A percentile compares a stretch with the other conserved stretches of the same genome.
Conservation (phyloP, 306 rosid species). For the Dalbergia cultrata region DNA sequence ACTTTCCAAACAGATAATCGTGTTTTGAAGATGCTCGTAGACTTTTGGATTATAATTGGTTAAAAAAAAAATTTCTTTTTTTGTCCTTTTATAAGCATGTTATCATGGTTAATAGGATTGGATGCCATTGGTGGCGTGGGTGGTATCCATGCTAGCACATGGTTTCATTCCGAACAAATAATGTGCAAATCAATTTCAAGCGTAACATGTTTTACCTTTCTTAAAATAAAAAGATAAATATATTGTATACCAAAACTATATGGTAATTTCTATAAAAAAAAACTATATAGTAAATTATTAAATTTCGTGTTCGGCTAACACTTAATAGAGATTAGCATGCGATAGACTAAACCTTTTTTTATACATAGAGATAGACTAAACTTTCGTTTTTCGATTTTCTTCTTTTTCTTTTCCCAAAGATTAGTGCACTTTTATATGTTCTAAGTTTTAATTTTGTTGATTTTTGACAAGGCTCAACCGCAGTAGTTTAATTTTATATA, state of each 20-base stretch:
- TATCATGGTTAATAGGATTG: background rate
- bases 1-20: too few species aligned
- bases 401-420: too few species aligned
- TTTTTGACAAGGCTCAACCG: too few species aligned
- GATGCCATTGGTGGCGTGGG: slow-evolving; percentile 16
- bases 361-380: too few species aligned
- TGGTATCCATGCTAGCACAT: slow-evolving; percentile 18
- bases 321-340: background rate
- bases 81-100: background rate
- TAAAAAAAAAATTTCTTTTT: background rate
- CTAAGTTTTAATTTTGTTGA: too few species aligned
- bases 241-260: background rate
- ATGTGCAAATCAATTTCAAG: slow-evolving; percentile 5
- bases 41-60: background rate
- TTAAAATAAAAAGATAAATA: background rate
- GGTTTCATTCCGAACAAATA: background rate
- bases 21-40: background rate
- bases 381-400: too few species aligned
- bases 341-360: background rate
- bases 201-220: background rate
- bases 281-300: slow-evolving; percentile 1
- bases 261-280: too few species aligned
- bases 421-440: too few species aligned
- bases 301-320: background rate
- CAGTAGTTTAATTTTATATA: too few species aligned